Conservation (phyloP, 371 early-diverging fungal species). For the Racocetra persica region DNA sequence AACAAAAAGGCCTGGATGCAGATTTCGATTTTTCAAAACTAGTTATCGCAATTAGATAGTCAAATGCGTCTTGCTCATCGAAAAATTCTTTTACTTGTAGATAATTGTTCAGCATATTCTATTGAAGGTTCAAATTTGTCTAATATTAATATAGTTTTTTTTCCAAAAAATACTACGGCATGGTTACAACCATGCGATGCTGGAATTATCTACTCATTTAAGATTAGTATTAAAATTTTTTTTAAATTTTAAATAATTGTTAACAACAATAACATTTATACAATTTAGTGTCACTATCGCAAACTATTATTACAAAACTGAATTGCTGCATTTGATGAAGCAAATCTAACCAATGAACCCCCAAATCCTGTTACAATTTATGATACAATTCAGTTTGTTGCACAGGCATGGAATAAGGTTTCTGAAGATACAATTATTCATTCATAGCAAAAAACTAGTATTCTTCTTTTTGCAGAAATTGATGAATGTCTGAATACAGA, state of each 20-base stretch:
- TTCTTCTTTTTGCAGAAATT: background rate
- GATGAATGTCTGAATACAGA: background rate
- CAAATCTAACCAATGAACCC: too few relatives aligned
- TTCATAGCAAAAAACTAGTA: background rate
- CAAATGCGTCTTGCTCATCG: background rate
- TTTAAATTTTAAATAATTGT: too few relatives aligned
- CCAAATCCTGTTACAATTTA: slow-evolving; percentile 4
- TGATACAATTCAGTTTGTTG: slow-evolving; percentile 8
- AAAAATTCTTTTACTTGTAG: slow-evolving; percentile 13
- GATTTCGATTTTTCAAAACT: slow-evolving; percentile 17
- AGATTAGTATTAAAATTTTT: background rate
- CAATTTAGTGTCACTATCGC: background rate
- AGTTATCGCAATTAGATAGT: background rate
- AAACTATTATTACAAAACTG: slow-evolving; percentile 1
- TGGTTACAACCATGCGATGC: background rate
- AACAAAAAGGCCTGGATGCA: slow-evolving; percentile 27
- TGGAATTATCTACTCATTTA: slow-evolving; percentile 2
- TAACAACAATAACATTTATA: too few relatives aligned
- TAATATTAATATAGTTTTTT: slow-evolving; percentile 13
- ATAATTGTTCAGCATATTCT: background rate
- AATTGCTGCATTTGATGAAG: slow-evolving; percentile 18
- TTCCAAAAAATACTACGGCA: background rate
- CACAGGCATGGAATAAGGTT: slow-evolving; percentile 16
- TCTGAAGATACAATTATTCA: background rate
- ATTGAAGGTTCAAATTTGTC: background rate